phyloP scores from a whole-genome alignment of 176 grass and related monocot species.

The Luzula sylvatica region DNA sequence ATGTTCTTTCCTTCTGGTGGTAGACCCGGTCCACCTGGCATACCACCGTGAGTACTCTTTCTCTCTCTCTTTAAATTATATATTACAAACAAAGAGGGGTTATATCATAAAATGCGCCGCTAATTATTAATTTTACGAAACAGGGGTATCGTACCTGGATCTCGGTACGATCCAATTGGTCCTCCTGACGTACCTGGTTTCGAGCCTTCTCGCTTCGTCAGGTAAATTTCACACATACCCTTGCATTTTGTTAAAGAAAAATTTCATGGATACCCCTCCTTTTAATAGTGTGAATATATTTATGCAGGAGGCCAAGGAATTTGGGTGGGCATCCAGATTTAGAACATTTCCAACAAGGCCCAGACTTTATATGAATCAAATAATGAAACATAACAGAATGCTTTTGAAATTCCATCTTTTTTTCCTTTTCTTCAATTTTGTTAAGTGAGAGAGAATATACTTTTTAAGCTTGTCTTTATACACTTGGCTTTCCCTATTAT shows the following conservation, averaged over 20 bases:
- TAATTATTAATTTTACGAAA: slow-evolving; percentile 23
- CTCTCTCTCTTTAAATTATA: not conserved
- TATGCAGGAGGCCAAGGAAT: slow-evolving; percentile 33
- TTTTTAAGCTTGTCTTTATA: too few relatives aligned
- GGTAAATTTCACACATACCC: slow-evolving; percentile 35
- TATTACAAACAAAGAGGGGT: too few relatives aligned
- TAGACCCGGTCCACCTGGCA: slow-evolving; percentile 24
- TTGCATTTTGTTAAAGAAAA: slow-evolving; percentile 23
- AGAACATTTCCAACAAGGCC: slow-evolving; percentile 57
- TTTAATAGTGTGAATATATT: slow-evolving; percentile 18
- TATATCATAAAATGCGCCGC: too few relatives aligned
- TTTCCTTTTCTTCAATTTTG: too few relatives aligned
- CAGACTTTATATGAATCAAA: slow-evolving; percentile 31
- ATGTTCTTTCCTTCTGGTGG: slow-evolving; percentile 65
- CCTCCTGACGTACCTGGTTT: slow-evolving; percentile 79
- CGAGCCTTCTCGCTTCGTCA: slow-evolving; percentile 69
- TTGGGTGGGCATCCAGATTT: slow-evolving; percentile 70
- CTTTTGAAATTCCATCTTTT: not conserved
- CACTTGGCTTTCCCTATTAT: too few relatives aligned
- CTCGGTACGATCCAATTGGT: slow-evolving; percentile 69
- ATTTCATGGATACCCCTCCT: not conserved
- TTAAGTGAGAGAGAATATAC: too few relatives aligned
- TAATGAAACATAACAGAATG: not conserved
- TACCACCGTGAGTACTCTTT: slow-evolving; percentile 21
- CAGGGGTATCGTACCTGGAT: slow-evolving; percentile 48